Base-by-base conservation (phyloP, 1,139 yeast genomes). In the Spencermartinsiella ligniputridi region DNA sequence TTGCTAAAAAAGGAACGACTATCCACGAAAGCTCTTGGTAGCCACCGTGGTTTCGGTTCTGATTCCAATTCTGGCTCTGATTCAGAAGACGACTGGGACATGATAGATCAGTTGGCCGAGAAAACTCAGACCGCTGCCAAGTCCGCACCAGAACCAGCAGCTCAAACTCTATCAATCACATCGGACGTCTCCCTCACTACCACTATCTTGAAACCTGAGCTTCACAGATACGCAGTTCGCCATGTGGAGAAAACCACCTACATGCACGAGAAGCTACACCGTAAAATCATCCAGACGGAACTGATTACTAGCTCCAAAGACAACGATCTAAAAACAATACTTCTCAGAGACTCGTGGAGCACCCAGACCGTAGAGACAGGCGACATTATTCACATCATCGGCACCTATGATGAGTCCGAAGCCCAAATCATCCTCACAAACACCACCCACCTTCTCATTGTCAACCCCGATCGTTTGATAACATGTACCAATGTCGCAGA, bases 401-500 rank as follows among this genome's bases (percentile, higher is more conserved):
- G 68, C 15, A 48, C 48, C 2, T 52, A 44, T 32, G 52, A 50
- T 21, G 39, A 40, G 12, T 30, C 33, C 1, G 41, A 48, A n/a
- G 42, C 41, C 4, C 55, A 71, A 8, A 44, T 58, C 11, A 74
- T 85, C 3, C 87, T 84, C 50, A 63, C 68, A 32, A 78, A 78
- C 48, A 66, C 73, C 24, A 75, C 74, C 39, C 81, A 84, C 54
- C 62, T 89, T 20, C 63, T 90, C 30, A 74, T 92, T 19, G 75
- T 94, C 74, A 79, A 86, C 54, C 98, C 98, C 0, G 98, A 92
- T 60, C 67, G 78, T 1, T 67, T 92, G 12, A 69, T 92, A 1
- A 78, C 96, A 0, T 89, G 96, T 3, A 92, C 98, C 0, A 70
- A 83, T 3, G 77, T 89, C 1, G 83, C 97, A 0, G 86, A 82